These are phyloP conservation scores for Penicillium frequentans DNA, from an alignment of 2,329 filamentous ascomycete genomes.

Conservation along the genomic window DNA sequence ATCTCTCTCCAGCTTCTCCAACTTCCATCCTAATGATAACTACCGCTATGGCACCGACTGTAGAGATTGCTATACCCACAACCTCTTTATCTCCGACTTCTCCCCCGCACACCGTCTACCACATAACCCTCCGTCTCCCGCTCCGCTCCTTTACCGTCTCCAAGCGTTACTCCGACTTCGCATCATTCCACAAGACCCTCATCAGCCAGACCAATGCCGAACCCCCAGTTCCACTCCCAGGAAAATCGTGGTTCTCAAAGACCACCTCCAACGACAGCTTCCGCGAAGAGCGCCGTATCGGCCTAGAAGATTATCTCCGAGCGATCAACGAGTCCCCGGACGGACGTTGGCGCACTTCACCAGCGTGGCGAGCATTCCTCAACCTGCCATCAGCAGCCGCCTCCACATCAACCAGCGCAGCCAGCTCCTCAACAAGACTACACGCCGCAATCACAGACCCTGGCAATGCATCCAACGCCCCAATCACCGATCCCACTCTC, in stretches of 20 bases:
- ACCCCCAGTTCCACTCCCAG: slow-evolving; percentile 56
- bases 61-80: slow-evolving; percentile 52
- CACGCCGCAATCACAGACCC: slow-evolving; percentile 46
- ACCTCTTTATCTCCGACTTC: slow-evolving; percentile 47
- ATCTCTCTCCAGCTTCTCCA: background rate
- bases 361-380: slow-evolving; percentile 59
- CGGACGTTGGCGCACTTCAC: slow-evolving; percentile 57
- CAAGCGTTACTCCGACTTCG: slow-evolving; percentile 67
- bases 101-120: slow-evolving; percentile 62
- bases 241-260: slow-evolving; percentile 61
- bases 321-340: slow-evolving; percentile 59
- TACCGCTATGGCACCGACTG: slow-evolving; percentile 40
- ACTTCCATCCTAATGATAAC: background rate
- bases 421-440: slow-evolving; percentile 38
- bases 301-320: slow-evolving; percentile 59
- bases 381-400: slow-evolving; percentile 51
- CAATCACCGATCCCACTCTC: slow-evolving; percentile 54
- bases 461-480: slow-evolving; percentile 28
- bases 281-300: slow-evolving; percentile 57
- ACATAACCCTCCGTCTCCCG: slow-evolving; percentile 61
- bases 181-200: slow-evolving; percentile 54
- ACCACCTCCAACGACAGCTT: slow-evolving; percentile 58
- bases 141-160: slow-evolving; percentile 58
- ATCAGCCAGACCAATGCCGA: slow-evolving; percentile 50
- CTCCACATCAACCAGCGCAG: slow-evolving; percentile 26